These are phyloP conservation scores for Lecanicillium sp. DNA, from an alignment of 2,329 filamentous ascomycete species.

Conservation along the genomic window DNA sequence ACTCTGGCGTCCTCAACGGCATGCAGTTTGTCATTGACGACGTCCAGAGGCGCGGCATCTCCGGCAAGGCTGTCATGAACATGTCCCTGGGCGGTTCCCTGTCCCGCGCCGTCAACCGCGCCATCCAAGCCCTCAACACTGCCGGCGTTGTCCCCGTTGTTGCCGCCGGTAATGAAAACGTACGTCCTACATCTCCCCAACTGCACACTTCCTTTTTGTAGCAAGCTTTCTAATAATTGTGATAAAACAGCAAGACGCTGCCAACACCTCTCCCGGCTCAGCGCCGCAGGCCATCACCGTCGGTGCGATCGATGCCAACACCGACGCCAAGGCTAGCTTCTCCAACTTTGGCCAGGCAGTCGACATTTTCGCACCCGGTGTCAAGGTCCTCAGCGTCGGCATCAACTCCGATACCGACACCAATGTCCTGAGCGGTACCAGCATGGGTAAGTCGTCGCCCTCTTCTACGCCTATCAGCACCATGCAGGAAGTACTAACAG, in stretches of 20 bases:
- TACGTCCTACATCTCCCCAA: constrained; percentile 13
- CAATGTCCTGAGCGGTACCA: constrained; percentile 43
- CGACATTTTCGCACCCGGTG: constrained; percentile 49
- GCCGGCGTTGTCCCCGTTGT: constrained; percentile 50
- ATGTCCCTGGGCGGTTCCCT: constrained; percentile 50
- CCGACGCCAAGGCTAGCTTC: constrained; percentile 42
- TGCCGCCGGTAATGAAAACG: constrained; percentile 52
- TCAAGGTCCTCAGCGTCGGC: constrained; percentile 44
- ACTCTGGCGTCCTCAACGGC: constrained; percentile 44
- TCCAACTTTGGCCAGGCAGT: constrained; percentile 50
- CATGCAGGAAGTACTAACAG: constrained; percentile 11
- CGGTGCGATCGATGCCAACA: constrained; percentile 47
- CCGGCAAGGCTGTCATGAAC: constrained; percentile 54
- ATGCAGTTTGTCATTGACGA: constrained; percentile 48
- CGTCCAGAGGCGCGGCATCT: constrained; percentile 29
- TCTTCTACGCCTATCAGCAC: not conserved
- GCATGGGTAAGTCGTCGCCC: constrained; percentile 38
- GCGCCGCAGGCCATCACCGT: constrained; percentile 51
- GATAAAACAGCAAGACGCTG: constrained; percentile 33
- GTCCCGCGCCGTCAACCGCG: constrained; percentile 46
- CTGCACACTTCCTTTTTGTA: not conserved
- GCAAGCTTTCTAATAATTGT: too few species aligned
- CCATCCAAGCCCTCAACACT: constrained; percentile 39
- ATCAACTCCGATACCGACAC: constrained; percentile 40
- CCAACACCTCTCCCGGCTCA: constrained; percentile 45